These are phyloP conservation scores for Heliamphora pulchella DNA, from an alignment of 179 eudicot species.

Conservation along the genomic window DNA sequence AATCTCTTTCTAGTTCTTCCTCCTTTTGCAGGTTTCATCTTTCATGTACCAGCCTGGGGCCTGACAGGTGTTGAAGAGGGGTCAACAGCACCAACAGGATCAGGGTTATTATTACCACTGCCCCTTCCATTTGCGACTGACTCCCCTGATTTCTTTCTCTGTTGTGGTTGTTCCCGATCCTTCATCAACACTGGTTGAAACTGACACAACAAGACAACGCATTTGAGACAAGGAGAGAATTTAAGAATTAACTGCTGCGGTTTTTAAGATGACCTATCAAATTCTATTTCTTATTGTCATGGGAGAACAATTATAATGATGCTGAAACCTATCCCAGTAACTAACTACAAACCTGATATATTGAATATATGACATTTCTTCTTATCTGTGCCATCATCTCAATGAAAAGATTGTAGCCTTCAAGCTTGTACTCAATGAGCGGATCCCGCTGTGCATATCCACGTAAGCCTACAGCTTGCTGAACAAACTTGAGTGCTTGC, in stretches of 20 bases:
- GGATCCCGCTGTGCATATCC: slow-evolving; percentile 98
- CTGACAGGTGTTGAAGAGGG: slow-evolving; percentile 35
- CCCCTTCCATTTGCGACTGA: slow-evolving; percentile 29
- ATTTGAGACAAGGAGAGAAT: not conserved
- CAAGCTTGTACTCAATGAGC: slow-evolving; percentile 96
- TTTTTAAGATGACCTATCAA: not conserved
- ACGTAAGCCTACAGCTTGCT: slow-evolving; percentile 95
- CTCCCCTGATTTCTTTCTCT: slow-evolving; percentile 30
- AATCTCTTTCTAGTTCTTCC: not conserved
- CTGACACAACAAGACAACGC: slow-evolving; percentile 34
- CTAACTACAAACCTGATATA: slow-evolving; percentile 69
- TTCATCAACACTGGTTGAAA: slow-evolving; percentile 77
- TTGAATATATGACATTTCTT: slow-evolving; percentile 90
- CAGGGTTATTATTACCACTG: slow-evolving; percentile 18
- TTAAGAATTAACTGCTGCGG: not conserved
- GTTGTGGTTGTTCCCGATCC: slow-evolving; percentile 47
- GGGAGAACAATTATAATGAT: not conserved
- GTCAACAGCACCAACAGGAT: slow-evolving; percentile 27
- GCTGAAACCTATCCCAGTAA: not conserved
- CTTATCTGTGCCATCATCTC: slow-evolving; percentile 98
- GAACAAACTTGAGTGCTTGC: slow-evolving; percentile 93
- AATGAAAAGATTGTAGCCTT: slow-evolving; percentile 94
- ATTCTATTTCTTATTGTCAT: not conserved
- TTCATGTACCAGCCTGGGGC: slow-evolving; percentile 21
- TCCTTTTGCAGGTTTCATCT: not conserved